Conservation (phyloP, 2,329 filamentous ascomycete genomes). For the Phialocephala subalpina region DNA sequence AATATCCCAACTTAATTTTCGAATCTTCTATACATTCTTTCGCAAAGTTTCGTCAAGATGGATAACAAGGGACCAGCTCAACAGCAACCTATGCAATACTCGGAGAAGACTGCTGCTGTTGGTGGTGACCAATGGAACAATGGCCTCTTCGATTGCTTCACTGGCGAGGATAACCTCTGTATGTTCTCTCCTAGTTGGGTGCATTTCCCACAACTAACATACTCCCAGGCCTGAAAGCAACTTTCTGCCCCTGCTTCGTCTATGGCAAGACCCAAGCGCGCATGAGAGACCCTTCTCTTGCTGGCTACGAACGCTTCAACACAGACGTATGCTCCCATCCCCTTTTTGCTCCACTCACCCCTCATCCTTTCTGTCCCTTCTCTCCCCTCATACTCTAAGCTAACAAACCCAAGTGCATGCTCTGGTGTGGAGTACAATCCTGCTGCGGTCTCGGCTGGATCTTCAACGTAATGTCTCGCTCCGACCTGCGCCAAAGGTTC, state of each 20-base stretch:
- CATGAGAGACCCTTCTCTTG: slow-evolving; percentile 36
- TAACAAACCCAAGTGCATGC: not conserved
- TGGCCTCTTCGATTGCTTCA: slow-evolving; percentile 37
- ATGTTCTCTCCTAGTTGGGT: slow-evolving; percentile 9
- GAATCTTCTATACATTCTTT: not conserved
- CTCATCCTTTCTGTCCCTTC: not conserved
- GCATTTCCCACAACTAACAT: too few relatives aligned
- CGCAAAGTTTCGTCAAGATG: not conserved
- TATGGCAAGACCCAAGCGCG: slow-evolving; percentile 39
- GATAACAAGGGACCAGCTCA: slow-evolving; percentile 12
- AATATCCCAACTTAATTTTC: not conserved
- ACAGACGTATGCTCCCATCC: slow-evolving; percentile 34
- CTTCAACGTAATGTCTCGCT: slow-evolving; percentile 33
- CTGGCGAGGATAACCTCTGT: slow-evolving; percentile 35
- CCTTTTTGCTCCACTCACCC: not conserved
- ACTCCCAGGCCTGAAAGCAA: slow-evolving; percentile 39
- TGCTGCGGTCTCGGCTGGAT: slow-evolving; percentile 24
- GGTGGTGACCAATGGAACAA: slow-evolving; percentile 33
- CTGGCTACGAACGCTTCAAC: slow-evolving; percentile 37
- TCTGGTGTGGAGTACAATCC: not conserved
- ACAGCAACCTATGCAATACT: slow-evolving; percentile 25
- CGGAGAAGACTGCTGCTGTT: slow-evolving; percentile 16
- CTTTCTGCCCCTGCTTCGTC: slow-evolving; percentile 40
- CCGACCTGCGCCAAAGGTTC: slow-evolving; percentile 33
- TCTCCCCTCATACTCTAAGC: not conserved